Conservation (phyloP, 192 early-diverging fungal species). For the Lobosporangium transversale region DNA sequence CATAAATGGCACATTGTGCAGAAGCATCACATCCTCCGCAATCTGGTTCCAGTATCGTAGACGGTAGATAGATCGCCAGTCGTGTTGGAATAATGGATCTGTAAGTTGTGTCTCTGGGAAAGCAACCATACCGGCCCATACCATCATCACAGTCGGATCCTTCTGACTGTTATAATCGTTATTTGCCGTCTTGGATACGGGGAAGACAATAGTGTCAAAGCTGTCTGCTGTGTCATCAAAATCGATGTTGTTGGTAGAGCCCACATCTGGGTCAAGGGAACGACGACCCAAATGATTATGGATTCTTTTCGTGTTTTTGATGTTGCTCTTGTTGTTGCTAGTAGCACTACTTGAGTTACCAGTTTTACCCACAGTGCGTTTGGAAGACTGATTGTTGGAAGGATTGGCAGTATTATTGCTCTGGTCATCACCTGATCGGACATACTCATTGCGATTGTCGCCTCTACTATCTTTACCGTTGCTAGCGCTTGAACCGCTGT, state of each 20-base stretch:
- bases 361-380: neutral
- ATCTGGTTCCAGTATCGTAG: slow-evolving; percentile 46
- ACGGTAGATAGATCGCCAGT: slow-evolving; percentile 44
- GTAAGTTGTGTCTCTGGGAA: slow-evolving; percentile 24
- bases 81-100: slow-evolving; percentile 8
- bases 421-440: neutral
- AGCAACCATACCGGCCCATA: slow-evolving; percentile 36
- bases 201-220: no score
- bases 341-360: neutral
- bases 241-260: no score
- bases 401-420: no score
- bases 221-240: no score
- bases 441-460: no score
- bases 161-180: neutral
- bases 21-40: slow-evolving; percentile 45
- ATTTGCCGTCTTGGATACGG: no score
- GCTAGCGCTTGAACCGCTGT: no score
- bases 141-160: slow-evolving; percentile 4
- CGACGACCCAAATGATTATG: neutral
- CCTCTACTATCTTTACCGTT: neutral
- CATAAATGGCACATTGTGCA: slow-evolving; percentile 34
- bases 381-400: neutral
- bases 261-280: no score
- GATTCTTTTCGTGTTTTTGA: neutral
- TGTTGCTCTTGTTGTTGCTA: neutral